A percentile compares a stretch with the other conserved stretches of the same genome.
phyloP scores from a whole-genome alignment of 148 eudicot species.

The Pouteria glomerata region DNA sequence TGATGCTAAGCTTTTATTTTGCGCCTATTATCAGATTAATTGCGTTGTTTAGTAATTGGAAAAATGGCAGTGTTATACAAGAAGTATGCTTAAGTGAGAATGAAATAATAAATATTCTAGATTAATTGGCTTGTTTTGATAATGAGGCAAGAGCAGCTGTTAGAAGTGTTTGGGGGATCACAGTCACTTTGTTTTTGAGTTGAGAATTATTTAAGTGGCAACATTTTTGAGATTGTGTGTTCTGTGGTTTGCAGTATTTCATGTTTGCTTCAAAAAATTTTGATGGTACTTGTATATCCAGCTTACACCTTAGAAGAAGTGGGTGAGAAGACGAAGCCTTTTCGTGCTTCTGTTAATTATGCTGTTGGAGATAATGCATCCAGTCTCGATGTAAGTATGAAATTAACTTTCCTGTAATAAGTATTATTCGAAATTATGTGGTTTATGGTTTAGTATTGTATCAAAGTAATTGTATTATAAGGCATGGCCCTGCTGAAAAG shows the following conservation, averaged over 20 bases:
- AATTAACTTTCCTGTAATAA: neutral
- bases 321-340: conserved; percentile 53
- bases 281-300: conserved; percentile 16
- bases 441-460: neutral
- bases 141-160: neutral
- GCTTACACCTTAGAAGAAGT: conserved; percentile 67
- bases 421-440: neutral
- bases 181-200: neutral
- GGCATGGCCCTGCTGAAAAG: neutral
- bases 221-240: neutral
- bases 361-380: conserved; percentile 30
- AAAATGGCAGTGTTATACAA: no score
- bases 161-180: neutral
- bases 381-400: conserved; percentile 40
- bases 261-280: neutral
- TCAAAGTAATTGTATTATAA: no score
- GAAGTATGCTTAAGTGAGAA: no score
- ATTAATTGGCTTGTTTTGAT: neutral
- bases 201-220: no score
- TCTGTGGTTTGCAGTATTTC: neutral
- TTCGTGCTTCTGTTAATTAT: conserved; percentile 43
- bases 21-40: neutral
- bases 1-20: neutral
- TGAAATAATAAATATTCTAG: no score
- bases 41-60: neutral